Percentiles rank a stretch among this genome's conserved stretches.
phyloP scores from a whole-genome alignment of 1,284 basidiomycete species.

The Papiliotrema laurentii region DNA sequence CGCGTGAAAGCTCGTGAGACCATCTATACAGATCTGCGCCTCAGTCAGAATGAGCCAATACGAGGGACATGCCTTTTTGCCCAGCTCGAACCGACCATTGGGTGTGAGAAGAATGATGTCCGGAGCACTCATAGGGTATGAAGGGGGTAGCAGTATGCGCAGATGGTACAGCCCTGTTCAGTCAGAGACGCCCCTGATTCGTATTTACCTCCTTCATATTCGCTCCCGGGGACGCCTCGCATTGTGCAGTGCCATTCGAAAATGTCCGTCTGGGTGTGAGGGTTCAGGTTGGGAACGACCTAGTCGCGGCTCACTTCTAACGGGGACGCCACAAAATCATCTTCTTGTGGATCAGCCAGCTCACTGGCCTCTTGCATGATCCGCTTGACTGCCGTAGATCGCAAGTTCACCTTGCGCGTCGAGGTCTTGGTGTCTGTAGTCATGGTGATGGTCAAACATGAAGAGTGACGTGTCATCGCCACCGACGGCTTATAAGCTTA shows the following conservation, averaged over 20 bases:
- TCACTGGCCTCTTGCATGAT: conserved; percentile 95
- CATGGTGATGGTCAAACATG: neutral
- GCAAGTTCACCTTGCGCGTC: conserved; percentile 36
- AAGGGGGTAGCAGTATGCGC: conserved; percentile 81
- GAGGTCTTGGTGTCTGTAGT: neutral
- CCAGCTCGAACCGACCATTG: conserved; percentile 89
- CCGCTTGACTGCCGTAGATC: conserved; percentile 73
- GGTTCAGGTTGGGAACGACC: conserved; percentile 1
- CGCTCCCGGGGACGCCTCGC: conserved; percentile 76
- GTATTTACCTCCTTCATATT: conserved; percentile 75
- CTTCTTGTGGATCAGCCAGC: conserved; percentile 53
- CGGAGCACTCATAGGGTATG: conserved; percentile 92
- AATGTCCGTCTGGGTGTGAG: conserved; percentile 42
- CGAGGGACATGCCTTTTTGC: conserved; percentile 70
- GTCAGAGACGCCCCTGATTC: neutral
- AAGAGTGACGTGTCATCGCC: no score
- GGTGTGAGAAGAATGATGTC: conserved; percentile 92
- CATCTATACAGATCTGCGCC: conserved; percentile 75
- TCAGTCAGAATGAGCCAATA: conserved; percentile 14
- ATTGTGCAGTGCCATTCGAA: conserved; percentile 95
- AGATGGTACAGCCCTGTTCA: conserved; percentile 67
- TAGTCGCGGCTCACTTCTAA: conserved; percentile 62
- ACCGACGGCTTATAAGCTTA: no score
- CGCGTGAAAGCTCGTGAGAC: conserved; percentile 68
- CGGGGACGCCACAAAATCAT: conserved; percentile 61